Conservation (phyloP, 2,329 filamentous ascomycete species). For the Stachybotrys elegans region DNA sequence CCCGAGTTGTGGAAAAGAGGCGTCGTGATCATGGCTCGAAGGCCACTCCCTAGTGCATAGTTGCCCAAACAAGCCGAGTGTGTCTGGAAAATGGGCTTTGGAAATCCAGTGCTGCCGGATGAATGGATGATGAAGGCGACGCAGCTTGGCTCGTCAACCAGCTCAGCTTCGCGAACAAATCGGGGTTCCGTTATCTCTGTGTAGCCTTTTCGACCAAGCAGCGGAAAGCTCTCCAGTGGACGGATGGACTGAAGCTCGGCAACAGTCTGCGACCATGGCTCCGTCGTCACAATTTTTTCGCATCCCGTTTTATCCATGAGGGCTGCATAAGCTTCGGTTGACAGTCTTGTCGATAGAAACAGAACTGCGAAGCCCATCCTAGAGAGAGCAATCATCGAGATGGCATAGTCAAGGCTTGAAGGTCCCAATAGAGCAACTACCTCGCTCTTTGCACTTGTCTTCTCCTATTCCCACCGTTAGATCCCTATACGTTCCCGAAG, state of each 20-base stretch:
- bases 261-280: slow-evolving; percentile 5
- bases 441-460: slow-evolving; percentile 7
- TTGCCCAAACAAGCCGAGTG: slow-evolving; percentile 46
- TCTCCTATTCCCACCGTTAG: too few relatives aligned
- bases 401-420: slow-evolving; percentile 48
- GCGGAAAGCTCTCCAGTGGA: slow-evolving; percentile 7
- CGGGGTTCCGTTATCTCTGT: slow-evolving; percentile 12
- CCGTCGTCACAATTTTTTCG: slow-evolving; percentile 9
- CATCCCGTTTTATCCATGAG: slow-evolving; percentile 11
- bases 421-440: slow-evolving; percentile 42
- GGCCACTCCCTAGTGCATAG: slow-evolving; percentile 30
- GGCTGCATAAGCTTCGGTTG: slow-evolving; percentile 11
- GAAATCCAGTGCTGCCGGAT: slow-evolving; percentile 53
- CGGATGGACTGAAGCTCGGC: slow-evolving; percentile 8
- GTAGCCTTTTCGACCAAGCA: slow-evolving; percentile 5
- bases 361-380: slow-evolving; percentile 45
- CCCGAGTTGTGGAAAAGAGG: slow-evolving; percentile 58
- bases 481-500: too few relatives aligned
- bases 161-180: slow-evolving; percentile 10
- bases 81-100: slow-evolving; percentile 57
- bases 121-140: slow-evolving; percentile 29
- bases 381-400: slow-evolving; percentile 47
- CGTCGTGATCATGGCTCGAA: slow-evolving; percentile 48
- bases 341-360: slow-evolving; percentile 13
- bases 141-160: slow-evolving; percentile 13